These are phyloP conservation scores for Spergularia marina DNA, from an alignment of 148 eudicot genomes.

Conservation along the genomic window DNA sequence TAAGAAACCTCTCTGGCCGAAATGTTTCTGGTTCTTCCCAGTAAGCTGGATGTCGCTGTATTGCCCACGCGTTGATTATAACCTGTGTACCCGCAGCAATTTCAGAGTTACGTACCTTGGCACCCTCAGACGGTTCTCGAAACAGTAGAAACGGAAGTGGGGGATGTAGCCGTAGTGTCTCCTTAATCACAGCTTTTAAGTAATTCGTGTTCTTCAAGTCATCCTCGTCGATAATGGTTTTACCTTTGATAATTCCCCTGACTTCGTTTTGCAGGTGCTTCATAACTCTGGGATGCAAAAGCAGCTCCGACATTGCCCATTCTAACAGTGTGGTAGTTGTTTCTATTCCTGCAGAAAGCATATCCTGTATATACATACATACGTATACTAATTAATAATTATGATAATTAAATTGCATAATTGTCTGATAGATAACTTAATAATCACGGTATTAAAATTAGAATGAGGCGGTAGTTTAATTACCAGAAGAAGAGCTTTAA, in stretches of 20 bases:
- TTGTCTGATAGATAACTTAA: too few relatives aligned
- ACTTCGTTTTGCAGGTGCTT: neutral
- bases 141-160: slow-evolving; percentile 16
- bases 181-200: slow-evolving; percentile 35
- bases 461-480: too few relatives aligned
- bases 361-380: too few relatives aligned
- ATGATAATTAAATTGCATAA: too few relatives aligned
- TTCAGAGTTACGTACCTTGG: slow-evolving; percentile 4
- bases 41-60: slow-evolving; percentile 17
- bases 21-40: slow-evolving; percentile 38
- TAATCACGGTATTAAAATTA: too few relatives aligned
- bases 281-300: neutral
- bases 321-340: neutral
- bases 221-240: slow-evolving; percentile 18
- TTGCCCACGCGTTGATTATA: slow-evolving; percentile 32
- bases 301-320: slow-evolving; percentile 8
- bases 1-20: slow-evolving; percentile 38
- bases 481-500: slow-evolving; percentile 44
- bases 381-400: too few relatives aligned
- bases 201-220: slow-evolving; percentile 34
- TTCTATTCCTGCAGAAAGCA: neutral
- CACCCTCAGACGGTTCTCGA: slow-evolving; percentile 18
- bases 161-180: slow-evolving; percentile 25
- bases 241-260: neutral
- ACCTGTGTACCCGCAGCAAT: slow-evolving; percentile 17